Evolutionary conservation across 2,329 filamentous ascomycete genomes (phyloP).

Genomic region (Curvularia verruculosa): DNA sequence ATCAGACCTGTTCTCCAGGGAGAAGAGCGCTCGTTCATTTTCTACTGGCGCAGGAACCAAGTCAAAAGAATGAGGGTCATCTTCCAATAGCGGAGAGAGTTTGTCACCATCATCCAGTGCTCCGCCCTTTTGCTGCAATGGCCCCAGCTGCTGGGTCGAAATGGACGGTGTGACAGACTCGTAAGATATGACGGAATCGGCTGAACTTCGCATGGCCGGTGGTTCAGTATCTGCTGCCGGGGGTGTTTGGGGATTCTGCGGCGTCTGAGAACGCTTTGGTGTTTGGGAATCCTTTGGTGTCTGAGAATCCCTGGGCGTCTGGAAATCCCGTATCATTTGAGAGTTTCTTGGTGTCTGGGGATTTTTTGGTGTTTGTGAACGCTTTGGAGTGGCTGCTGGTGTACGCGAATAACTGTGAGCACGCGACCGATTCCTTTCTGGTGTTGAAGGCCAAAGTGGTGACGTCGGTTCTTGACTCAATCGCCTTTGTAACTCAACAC

Average conservation of each 20-base stretch:
- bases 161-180: conserved; percentile 45
- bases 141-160: conserved; percentile 43
- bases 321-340: neutral
- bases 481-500: conserved; percentile 25
- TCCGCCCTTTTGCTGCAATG: conserved; percentile 53
- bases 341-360: neutral
- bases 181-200: conserved; percentile 46
- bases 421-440: conserved; percentile 22
- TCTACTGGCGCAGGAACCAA: conserved; percentile 54
- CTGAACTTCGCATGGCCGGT: conserved; percentile 39
- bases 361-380: conserved; percentile 9
- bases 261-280: neutral
- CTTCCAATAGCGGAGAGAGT: conserved; percentile 57
- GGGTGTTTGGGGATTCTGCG: conserved; percentile 5
- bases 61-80: conserved; percentile 62
- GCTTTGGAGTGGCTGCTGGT: conserved; percentile 14
- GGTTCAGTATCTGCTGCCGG: conserved; percentile 26
- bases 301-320: conserved; percentile 1
- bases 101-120: conserved; percentile 50
- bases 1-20: conserved; percentile 68
- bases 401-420: conserved; percentile 24
- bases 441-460: conserved; percentile 21
- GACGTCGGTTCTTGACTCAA: conserved; percentile 25
- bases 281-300: neutral
- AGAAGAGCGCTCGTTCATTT: conserved; percentile 51